phyloP scores from a whole-genome alignment of 2,329 filamentous ascomycete genomes.

The Camillea tinctor region DNA sequence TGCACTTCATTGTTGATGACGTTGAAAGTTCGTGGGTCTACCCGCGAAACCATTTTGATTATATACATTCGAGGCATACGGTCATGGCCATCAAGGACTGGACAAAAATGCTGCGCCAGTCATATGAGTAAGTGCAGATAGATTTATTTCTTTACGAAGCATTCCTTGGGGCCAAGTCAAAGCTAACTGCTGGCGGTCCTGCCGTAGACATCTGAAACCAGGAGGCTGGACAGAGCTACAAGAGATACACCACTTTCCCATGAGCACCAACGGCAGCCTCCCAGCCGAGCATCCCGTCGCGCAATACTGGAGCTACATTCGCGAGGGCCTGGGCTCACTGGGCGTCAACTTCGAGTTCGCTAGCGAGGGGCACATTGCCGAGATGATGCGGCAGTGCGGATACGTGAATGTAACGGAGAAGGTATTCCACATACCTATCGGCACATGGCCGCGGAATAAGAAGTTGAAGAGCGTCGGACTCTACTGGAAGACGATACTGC shows the following conservation, averaged over 20 bases:
- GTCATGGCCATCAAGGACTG: slow-evolving; percentile 57
- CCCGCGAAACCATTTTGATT: slow-evolving; percentile 55
- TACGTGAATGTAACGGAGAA: slow-evolving; percentile 52
- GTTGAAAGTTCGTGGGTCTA: slow-evolving; percentile 57
- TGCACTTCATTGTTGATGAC: slow-evolving; percentile 51
- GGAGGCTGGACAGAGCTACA: slow-evolving; percentile 57
- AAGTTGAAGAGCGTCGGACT: slow-evolving; percentile 50
- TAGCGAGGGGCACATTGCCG: slow-evolving; percentile 40
- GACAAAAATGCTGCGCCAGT: slow-evolving; percentile 46
- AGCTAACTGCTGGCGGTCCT: slow-evolving; percentile 9
- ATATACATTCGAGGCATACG: slow-evolving; percentile 58
- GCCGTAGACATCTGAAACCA: slow-evolving; percentile 47
- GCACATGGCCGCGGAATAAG: slow-evolving; percentile 53
- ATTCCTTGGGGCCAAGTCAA: no score
- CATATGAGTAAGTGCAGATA: slow-evolving; percentile 42
- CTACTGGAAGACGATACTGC: slow-evolving; percentile 50
- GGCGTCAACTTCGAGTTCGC: slow-evolving; percentile 48
- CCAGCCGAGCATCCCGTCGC: slow-evolving; percentile 40
- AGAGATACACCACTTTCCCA: slow-evolving; percentile 51
- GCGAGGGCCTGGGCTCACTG: slow-evolving; percentile 41
- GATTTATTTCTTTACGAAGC: not conserved
- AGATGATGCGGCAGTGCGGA: slow-evolving; percentile 49
- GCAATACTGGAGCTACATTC: slow-evolving; percentile 47
- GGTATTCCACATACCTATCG: slow-evolving; percentile 52
- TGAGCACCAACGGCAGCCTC: slow-evolving; percentile 42